These are phyloP conservation scores for Batkoa obscura DNA, from an alignment of 371 early-diverging fungal genomes.

Conservation along the genomic window DNA sequence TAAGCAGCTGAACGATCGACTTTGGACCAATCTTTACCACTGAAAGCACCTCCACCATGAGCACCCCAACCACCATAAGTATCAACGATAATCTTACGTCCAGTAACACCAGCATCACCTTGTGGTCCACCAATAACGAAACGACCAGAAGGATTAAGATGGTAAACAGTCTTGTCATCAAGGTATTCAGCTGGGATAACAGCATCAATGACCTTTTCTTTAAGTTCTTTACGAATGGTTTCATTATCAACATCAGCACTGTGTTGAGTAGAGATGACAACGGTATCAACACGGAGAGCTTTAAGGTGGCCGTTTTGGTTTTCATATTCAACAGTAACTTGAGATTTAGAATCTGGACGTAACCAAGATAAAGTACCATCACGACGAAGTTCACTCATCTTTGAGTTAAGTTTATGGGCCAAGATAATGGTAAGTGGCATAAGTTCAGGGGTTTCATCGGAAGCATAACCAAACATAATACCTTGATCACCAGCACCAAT, in stretches of 20 bases:
- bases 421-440: conserved; percentile 95
- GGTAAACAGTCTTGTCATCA: conserved; percentile 81
- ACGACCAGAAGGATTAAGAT: conserved; percentile 96
- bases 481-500: conserved; percentile 99
- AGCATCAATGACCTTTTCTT: conserved; percentile 82
- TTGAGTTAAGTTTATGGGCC: conserved; percentile 93
- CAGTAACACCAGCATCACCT: conserved; percentile 99
- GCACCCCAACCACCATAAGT: conserved; percentile 95
- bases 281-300: conserved; percentile 92
- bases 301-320: conserved; percentile 80
- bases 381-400: conserved; percentile 87
- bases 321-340: conserved; percentile 98
- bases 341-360: conserved; percentile 98
- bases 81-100: conserved; percentile 99
- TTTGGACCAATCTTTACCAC: conserved; percentile 99
- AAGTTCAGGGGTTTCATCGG: conserved; percentile 98
- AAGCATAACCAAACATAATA: conserved; percentile 94
- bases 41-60: conserved; percentile 99
- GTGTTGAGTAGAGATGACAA: conserved; percentile 98
- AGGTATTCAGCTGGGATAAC: conserved; percentile 89
- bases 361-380: conserved; percentile 80
- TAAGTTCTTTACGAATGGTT: conserved; percentile 67
- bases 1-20: conserved; percentile 99
- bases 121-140: conserved; percentile 99
- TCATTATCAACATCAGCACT: conserved; percentile 69